Base-by-base conservation (phyloP, 75 land plant genomes). In the Selaginella tamariscina region DNA sequence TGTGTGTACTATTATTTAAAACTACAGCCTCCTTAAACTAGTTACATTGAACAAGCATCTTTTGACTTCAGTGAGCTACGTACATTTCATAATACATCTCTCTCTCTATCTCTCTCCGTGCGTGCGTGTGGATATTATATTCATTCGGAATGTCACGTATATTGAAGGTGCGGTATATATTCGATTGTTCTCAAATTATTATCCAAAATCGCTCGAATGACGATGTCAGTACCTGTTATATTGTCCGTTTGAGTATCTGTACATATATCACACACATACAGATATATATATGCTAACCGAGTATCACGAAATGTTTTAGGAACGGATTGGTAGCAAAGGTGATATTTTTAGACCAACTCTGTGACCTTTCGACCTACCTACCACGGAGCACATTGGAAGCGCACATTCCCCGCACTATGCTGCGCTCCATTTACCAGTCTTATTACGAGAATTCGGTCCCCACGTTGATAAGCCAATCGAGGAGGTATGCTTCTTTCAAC, bases 261-360 rank as follows among this genome's bases (percentile, higher is more conserved):
- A n/a, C n/a, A n/a, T n/a, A n/a, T n/a, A n/a, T n/a, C n/a, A n/a
- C n/a, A n/a, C n/a, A n/a, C n/a, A n/a, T n/a, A n/a, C n/a, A n/a
- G n/a, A n/a, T n/a, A n/a, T n/a, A n/a, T n/a, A n/a, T n/a, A n/a
- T n/a, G n/a, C n/a, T n/a, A n/a, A 11, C 11, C 63, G 8, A 8
- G 24, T 60, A 60, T 21, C 63, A 13, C 20, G 54, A 13, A 20
- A 65, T 26, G 31, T 68, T 49, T 56, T 82, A 95, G 99, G 76
- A 80, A 81, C 32, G 72, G 80, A 30, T 66, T 95, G 21, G 83
- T 91, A 0, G 80, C 99, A 28, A 88, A 91, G 76, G 76, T 95
- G 54, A 79, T 95, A 33, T 95, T 95, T 65, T 70, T 95, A 23
- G 99, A 95, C 66, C 99, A 95, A 71, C 82, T 95, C 18, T 95